These are phyloP conservation scores for Collybia nuda DNA, from an alignment of 768 basidiomycete genomes.

Conservation along the genomic window DNA sequence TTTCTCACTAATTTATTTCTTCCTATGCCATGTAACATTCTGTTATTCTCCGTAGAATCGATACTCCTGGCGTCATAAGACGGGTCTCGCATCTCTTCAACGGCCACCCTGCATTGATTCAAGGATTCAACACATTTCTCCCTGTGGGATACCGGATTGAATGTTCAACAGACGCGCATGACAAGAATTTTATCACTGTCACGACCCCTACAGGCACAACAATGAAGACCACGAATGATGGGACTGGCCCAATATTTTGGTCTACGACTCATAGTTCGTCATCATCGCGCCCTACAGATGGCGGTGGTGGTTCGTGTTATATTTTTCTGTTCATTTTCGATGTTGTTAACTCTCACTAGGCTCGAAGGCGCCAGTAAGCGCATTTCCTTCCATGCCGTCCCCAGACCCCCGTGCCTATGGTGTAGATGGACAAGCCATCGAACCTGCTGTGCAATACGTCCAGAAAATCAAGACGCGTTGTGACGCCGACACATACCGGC, in stretches of 20 bases:
- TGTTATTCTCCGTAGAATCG: conserved; percentile 64
- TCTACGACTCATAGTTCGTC: conserved; percentile 21
- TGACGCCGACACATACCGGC: conserved; percentile 82
- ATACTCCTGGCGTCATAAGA: conserved; percentile 96
- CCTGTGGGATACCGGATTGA: conserved; percentile 95
- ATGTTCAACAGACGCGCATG: conserved; percentile 62
- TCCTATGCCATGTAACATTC: background rate
- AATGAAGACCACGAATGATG: conserved; percentile 54
- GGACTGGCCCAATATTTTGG: conserved; percentile 37
- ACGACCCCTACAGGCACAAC: conserved; percentile 73
- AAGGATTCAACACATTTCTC: conserved; percentile 98
- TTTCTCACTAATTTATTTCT: conserved; percentile 12
- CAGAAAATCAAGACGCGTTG: conserved; percentile 96
- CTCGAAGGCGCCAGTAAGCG: background rate
- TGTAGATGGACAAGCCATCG: conserved; percentile 49
- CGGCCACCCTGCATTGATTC: conserved; percentile 87
- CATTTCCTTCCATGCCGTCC: conserved; percentile 19
- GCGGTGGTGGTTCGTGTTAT: conserved; percentile 4
- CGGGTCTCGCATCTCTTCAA: conserved; percentile 93
- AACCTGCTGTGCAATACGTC: conserved; percentile 90
- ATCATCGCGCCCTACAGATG: background rate
- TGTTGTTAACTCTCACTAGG: no score
- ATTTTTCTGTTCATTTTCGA: background rate
- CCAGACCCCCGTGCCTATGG: conserved; percentile 33
- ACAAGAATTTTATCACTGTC: conserved; percentile 69